A percentile compares a stretch with the other conserved stretches of the same genome.
Evolutionary conservation across 1,284 basidiomycete genomes (phyloP).

Genomic region (Puccinia horiana): DNA sequence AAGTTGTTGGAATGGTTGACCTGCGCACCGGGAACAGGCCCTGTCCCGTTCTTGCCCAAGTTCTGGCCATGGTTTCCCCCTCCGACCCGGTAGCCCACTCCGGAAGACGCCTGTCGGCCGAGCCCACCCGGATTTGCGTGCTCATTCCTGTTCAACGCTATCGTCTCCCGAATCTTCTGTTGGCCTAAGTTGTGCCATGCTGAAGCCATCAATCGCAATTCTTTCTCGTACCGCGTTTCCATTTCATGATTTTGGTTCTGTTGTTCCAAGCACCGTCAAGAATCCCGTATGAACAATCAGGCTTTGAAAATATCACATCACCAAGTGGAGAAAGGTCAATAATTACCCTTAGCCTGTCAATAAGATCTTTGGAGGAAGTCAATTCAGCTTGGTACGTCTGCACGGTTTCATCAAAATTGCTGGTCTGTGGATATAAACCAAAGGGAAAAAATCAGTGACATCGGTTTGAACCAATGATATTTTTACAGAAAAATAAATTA

Average conservation of each 20-base stretch:
- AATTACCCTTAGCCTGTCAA: conserved; percentile 40
- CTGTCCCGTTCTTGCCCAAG: neutral
- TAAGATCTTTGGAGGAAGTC: conserved; percentile 28
- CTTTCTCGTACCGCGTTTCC: conserved; percentile 28
- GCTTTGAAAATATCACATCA: neutral
- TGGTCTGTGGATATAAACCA: conserved; percentile 15
- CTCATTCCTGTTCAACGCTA: conserved; percentile 41
- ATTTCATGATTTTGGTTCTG: conserved; percentile 35
- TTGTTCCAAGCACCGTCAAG: conserved; percentile 2
- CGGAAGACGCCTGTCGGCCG: neutral
- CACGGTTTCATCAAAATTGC: conserved; percentile 33
- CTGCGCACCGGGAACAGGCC: neutral
- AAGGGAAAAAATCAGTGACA: too few species aligned
- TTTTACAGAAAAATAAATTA: neutral
- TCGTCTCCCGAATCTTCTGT: conserved; percentile 41
- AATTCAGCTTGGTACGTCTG: conserved; percentile 44
- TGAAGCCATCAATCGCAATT: conserved; percentile 40
- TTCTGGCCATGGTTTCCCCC: neutral
- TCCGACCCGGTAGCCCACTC: neutral
- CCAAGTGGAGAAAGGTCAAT: neutral
- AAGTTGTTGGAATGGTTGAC: neutral
- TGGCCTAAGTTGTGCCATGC: conserved; percentile 48
- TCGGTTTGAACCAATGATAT: neutral
- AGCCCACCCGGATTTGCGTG: conserved; percentile 13
- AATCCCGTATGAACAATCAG: neutral